Evolutionary conservation across 257 asterid genomes (phyloP), one percentile per base, ranked within the genome.

Genomic region (Salvia rosmarinus): DNA sequence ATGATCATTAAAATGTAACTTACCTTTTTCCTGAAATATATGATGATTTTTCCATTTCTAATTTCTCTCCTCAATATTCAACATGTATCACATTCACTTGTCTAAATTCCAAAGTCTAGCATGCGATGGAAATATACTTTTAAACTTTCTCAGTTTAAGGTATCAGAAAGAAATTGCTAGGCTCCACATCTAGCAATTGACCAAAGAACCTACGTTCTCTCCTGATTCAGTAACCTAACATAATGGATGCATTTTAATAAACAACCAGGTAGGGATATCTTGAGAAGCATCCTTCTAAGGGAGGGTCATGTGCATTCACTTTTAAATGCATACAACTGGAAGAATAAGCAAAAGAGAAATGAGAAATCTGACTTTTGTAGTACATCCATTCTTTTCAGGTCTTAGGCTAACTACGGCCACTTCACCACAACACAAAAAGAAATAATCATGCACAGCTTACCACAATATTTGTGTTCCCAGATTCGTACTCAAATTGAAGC

Each of bases 401-500:
- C 74, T 65, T 46, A 35, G 49, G 35, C 20, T 17, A 65, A 67
- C 61, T 35, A 63, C 66, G 35, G 23, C 37, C 59, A 7, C 37
- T 19, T 73, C 68, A 72, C 42, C 12, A 52, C 63, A 40, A 58
- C 49, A 76, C 70, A 61, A 40, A 55, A 28, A 32, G 57, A 67
- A 37, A 25, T 54, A 59, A 35, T 9, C 4, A 67, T 20, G 50
- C 43, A 60, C 64, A 70, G 61, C 83, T 80, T 86, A 89, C 99
- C 90, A 84, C 80, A 74, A 93, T 85, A 75, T 81, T 94, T 40
- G 95, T 85, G 87, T 91, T 94, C 77, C 97, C 97, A 20, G 96
- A 91, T 85, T 91, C 99, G 81, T 94, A 94, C 77, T 94, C 97
- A 75, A 94, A 94, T 78, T 86, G 96, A 80, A 94, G 96, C 85